phyloP scores from a whole-genome alignment of 306 rosid species.

The Datisca glomerata region DNA sequence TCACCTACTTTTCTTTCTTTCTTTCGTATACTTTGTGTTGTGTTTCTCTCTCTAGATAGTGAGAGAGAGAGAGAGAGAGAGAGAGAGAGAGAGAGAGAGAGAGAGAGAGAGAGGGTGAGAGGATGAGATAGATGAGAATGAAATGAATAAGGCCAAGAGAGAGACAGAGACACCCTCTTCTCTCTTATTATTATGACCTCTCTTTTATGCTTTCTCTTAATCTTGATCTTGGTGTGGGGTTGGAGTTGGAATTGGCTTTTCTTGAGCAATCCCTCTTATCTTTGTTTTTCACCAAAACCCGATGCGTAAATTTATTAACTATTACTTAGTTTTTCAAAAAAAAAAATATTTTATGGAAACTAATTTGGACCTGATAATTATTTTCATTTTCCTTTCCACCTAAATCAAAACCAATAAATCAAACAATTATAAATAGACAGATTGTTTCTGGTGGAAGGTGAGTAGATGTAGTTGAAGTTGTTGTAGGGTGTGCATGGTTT shows the following conservation, averaged over 20 bases:
- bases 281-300: not conserved
- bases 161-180: slow-evolving; percentile 48
- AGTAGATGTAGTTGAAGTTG: too few relatives aligned
- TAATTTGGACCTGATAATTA: too few relatives aligned
- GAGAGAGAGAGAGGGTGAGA: slow-evolving; percentile 24
- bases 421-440: too few relatives aligned
- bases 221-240: slow-evolving; percentile 4
- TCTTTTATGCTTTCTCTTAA: slow-evolving; percentile 6
- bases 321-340: not conserved
- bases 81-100: slow-evolving; percentile 10
- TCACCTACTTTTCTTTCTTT: not conserved
- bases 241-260: not conserved
- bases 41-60: slow-evolving; percentile 4
- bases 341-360: too few relatives aligned
- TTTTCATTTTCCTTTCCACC: too few relatives aligned
- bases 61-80: slow-evolving; percentile 6
- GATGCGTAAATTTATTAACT: not conserved
- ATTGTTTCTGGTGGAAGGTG: too few relatives aligned
- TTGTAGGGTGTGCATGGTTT: too few relatives aligned
- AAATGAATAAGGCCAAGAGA: slow-evolving; percentile 27
- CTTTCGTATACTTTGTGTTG: not conserved
- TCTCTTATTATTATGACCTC: slow-evolving; percentile 13
- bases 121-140: slow-evolving; percentile 63
- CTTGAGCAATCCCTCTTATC: not conserved
- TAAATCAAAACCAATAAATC: too few relatives aligned